Percentiles rank a stretch among this genome's conserved stretches.
Evolutionary conservation across 306 rosid genomes (phyloP).

Genomic region (Quercus alba): DNA sequence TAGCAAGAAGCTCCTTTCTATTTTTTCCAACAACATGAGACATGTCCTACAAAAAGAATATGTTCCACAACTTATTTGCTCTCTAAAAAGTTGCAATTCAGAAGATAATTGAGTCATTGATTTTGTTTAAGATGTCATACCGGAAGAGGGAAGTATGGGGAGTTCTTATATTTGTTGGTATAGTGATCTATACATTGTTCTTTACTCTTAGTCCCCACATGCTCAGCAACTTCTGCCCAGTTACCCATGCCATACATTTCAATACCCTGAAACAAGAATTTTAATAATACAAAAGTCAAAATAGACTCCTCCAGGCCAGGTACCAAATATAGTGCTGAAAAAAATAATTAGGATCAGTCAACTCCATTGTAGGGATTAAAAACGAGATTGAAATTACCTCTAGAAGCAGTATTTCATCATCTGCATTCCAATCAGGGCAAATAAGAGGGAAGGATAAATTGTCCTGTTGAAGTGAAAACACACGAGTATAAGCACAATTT

Average conservation of each 20-base stretch:
- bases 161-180: slow-evolving; percentile 67
- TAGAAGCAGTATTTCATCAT: slow-evolving; percentile 90
- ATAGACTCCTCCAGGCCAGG: neutral
- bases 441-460: slow-evolving; percentile 89
- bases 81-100: slow-evolving; percentile 14
- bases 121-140: slow-evolving; percentile 45
- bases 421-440: slow-evolving; percentile 98
- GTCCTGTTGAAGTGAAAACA: slow-evolving; percentile 60
- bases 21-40: slow-evolving; percentile 96
- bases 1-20: slow-evolving; percentile 92
- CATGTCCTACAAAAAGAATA: slow-evolving; percentile 70
- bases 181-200: slow-evolving; percentile 92
- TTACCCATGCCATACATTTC: slow-evolving; percentile 99
- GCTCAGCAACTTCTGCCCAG: slow-evolving; percentile 99
- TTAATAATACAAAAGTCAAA: slow-evolving; percentile 6
- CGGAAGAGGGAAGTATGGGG: slow-evolving; percentile 88
- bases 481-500: slow-evolving; percentile 11
- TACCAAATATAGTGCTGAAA: slow-evolving; percentile 7
- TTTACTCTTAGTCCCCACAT: slow-evolving; percentile 95
- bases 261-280: slow-evolving; percentile 55
- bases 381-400: slow-evolving; percentile 54
- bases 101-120: slow-evolving; percentile 1
- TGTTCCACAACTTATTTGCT: slow-evolving; percentile 23
- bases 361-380: slow-evolving; percentile 7
- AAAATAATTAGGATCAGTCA: slow-evolving; percentile 13